Percentiles rank a stretch among this genome's conserved stretches.
These are phyloP conservation scores for Xylaria acuta DNA, from an alignment of 495 filamentous ascomycete species.

Conservation along the genomic window DNA sequence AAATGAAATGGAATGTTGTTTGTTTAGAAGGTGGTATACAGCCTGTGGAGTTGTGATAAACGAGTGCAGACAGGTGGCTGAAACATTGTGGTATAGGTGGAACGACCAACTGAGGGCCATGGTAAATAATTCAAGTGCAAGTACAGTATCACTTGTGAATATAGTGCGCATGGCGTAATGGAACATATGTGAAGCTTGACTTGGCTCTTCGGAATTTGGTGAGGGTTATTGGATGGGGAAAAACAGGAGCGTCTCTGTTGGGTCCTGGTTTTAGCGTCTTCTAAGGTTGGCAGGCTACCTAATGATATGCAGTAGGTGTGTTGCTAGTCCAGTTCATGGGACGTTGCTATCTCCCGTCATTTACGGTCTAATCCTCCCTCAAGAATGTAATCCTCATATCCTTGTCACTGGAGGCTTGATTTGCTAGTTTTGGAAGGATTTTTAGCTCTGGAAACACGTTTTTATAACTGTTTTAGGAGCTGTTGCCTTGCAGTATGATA, in stretches of 20 bases:
- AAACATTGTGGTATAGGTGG: neutral
- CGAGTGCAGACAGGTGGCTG: neutral
- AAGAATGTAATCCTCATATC: neutral
- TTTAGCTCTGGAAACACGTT: too few species aligned
- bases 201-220: neutral
- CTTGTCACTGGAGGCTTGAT: too few species aligned
- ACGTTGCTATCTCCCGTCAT: neutral
- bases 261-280: neutral
- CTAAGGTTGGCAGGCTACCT: neutral
- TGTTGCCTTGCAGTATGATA: too few species aligned
- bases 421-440: too few species aligned
- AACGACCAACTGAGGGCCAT: neutral
- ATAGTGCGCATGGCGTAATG: neutral
- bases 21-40: neutral
- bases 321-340: too few species aligned
- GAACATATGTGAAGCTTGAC: neutral
- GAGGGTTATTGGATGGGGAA: neutral
- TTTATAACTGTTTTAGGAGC: too few species aligned
- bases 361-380: neutral
- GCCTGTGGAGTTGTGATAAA: neutral
- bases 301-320: neutral
- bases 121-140: neutral
- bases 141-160: neutral
- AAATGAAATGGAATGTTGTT: constrained; percentile 15
- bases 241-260: too few species aligned